Evolutionary conservation across 2,329 filamentous ascomycete genomes (phyloP).

Genomic region (Hortaea sp.): DNA sequence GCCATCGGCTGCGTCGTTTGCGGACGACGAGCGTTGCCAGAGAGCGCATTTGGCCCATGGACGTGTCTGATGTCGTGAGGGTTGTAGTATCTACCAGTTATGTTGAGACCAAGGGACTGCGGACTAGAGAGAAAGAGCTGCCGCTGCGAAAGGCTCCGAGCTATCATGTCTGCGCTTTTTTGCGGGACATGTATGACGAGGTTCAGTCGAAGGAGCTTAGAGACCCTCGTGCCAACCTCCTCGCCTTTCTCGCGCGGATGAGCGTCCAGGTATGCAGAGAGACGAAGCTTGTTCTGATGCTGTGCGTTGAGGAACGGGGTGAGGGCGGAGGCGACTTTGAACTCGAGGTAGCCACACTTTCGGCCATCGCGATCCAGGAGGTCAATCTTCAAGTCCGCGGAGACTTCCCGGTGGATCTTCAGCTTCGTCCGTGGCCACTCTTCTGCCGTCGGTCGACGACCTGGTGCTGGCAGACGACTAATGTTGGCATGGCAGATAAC

Average conservation of each 20-base stretch:
- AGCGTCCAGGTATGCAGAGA: constrained; percentile 59
- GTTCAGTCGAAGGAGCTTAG: constrained; percentile 52
- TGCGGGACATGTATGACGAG: constrained; percentile 72
- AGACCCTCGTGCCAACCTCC: constrained; percentile 51
- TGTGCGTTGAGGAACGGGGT: constrained; percentile 58
- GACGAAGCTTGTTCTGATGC: constrained; percentile 49
- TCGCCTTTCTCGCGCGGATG: constrained; percentile 57
- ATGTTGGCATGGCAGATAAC: constrained; percentile 13
- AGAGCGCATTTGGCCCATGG: not conserved
- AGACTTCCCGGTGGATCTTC: constrained; percentile 44
- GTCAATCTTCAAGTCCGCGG: constrained; percentile 51
- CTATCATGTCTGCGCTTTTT: constrained; percentile 55
- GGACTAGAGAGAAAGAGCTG: constrained; percentile 59
- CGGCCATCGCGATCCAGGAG: constrained; percentile 62
- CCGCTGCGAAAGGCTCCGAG: constrained; percentile 54
- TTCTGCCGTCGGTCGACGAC: constrained; percentile 5
- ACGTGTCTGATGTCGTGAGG: constrained; percentile 50
- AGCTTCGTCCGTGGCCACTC: constrained; percentile 68
- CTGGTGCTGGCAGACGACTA: constrained; percentile 12
- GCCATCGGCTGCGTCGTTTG: constrained; percentile 15
- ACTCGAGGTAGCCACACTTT: constrained; percentile 64
- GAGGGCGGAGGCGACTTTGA: constrained; percentile 55
- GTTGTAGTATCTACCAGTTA: constrained; percentile 63
- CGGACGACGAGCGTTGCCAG: constrained; percentile 5
- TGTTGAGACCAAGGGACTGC: constrained; percentile 25